A percentile compares a stretch with the other conserved stretches of the same genome.
Evolutionary conservation across 495 filamentous ascomycete genomes (phyloP).

Genomic region (Staphylotrichum tortipilum): DNA sequence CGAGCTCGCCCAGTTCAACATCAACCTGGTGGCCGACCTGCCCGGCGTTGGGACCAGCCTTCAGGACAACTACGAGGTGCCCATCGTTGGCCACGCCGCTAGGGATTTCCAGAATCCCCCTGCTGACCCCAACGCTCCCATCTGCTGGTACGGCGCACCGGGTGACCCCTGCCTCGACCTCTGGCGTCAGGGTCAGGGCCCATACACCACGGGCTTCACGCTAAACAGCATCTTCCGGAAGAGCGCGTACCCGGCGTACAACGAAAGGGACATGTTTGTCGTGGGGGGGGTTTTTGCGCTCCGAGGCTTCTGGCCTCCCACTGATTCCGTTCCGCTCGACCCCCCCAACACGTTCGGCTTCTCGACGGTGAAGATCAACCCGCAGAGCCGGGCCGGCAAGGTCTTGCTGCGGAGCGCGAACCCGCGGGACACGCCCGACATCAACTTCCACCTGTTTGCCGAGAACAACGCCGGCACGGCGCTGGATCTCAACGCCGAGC

Average conservation of each 20-base stretch:
- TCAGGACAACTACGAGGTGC: constrained; percentile 52
- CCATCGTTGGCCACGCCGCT: constrained; percentile 22
- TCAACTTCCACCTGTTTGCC: constrained; percentile 42
- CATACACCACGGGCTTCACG: constrained; percentile 8
- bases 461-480: constrained; percentile 9
- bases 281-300: constrained; percentile 24
- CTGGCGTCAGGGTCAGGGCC: constrained; percentile 9
- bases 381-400: constrained; percentile 33
- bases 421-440: constrained; percentile 34
- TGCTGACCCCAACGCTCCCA: constrained; percentile 3
- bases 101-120: not conserved
- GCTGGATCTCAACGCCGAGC: constrained; percentile 37
- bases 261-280: constrained; percentile 23
- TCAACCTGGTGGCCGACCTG: constrained; percentile 42
- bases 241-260: not conserved
- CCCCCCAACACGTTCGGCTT: constrained; percentile 11
- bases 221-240: constrained; percentile 14
- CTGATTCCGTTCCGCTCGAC: constrained; percentile 15
- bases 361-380: constrained; percentile 20
- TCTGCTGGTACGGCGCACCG: constrained; percentile 19
- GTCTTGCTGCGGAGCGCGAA: constrained; percentile 35
- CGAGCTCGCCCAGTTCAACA: constrained; percentile 40
- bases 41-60: constrained; percentile 54
- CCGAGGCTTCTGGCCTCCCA: constrained; percentile 22
- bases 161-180: constrained; percentile 16